Base-by-base conservation (phyloP, 192 early-diverging fungal species). In the Coemansia sp. region DNA sequence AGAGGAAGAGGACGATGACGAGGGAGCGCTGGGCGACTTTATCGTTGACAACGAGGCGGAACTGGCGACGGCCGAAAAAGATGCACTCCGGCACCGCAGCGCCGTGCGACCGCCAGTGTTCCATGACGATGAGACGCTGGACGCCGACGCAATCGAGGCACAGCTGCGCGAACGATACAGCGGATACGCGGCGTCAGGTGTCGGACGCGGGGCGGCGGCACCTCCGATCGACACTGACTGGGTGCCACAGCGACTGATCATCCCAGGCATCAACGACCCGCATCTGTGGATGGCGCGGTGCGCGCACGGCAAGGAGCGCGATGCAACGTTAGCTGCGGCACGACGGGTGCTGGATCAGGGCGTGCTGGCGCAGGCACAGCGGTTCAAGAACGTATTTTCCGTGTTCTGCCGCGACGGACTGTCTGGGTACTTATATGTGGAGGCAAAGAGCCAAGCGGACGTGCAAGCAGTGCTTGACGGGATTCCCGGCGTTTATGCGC, bases 381-480 rank as follows among this genome's bases (percentile, higher is more conserved):
- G 48, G 55, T 88, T 89, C 37, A 49, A 88, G 37, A 85, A 90
- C 12, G 93, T 98, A 40, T 84, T 87, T 25, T 94, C 94, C 25
- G 89, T 84, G 15, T 96, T 95, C 72, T 84, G 83, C 46, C 84
- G 94, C 51, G 94, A 98, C 53, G 87, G 89, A 4, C 71, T 96
- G 28, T 83, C 87, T 48, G 97, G 95, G 2, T 95, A 94, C 74
- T 82, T 99, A 12, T 99, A 99, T 68, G 81, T 99, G 37, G 97
- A 99, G 74, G 90, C 95, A 8, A 66, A 83, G 43, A 86, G 86
- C 61, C 86, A 91, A 55, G 87, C 90, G 2, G 86, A 92, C 61
- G 97, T 96, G 2, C 87, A 90, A 66, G 81, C 77, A 51, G 92
- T 91, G 10, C 69, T 96, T 49, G 86, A 90, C 21, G 87, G 90